These are phyloP conservation scores for Balakata baccata DNA, from an alignment of 345 rosid species.

Conservation along the genomic window DNA sequence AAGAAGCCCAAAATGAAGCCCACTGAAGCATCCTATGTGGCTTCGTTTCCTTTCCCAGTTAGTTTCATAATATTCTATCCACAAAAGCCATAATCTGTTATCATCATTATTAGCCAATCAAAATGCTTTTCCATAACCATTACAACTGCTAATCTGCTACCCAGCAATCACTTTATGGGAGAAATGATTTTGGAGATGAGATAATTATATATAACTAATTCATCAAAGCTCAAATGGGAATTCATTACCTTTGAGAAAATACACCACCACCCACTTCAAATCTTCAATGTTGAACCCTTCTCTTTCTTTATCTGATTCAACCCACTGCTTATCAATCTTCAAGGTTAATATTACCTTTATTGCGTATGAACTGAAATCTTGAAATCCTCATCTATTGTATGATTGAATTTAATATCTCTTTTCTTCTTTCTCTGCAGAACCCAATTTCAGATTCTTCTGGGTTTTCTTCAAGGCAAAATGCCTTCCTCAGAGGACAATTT, in stretches of 20 bases:
- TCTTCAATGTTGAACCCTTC: conserved; percentile 28
- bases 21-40: no score
- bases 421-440: conserved; percentile 31
- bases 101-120: background rate
- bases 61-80: no score
- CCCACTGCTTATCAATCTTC: conserved; percentile 26
- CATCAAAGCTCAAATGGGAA: background rate
- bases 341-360: conserved; percentile 32
- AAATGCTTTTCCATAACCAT: background rate
- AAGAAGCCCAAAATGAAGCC: no score
- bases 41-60: no score
- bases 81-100: background rate
- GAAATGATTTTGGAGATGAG: no score
- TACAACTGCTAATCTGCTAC: no score
- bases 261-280: background rate
- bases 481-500: conserved; percentile 47
- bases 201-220: background rate
- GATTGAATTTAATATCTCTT: background rate
- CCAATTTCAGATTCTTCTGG: conserved; percentile 38
- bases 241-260: background rate
- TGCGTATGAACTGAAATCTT: no score
- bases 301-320: conserved; percentile 29
- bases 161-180: no score
- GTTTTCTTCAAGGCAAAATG: conserved; percentile 43
- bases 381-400: background rate